Conservation (phyloP, 768 basidiomycete species). For the Lactifluus volemus region DNA sequence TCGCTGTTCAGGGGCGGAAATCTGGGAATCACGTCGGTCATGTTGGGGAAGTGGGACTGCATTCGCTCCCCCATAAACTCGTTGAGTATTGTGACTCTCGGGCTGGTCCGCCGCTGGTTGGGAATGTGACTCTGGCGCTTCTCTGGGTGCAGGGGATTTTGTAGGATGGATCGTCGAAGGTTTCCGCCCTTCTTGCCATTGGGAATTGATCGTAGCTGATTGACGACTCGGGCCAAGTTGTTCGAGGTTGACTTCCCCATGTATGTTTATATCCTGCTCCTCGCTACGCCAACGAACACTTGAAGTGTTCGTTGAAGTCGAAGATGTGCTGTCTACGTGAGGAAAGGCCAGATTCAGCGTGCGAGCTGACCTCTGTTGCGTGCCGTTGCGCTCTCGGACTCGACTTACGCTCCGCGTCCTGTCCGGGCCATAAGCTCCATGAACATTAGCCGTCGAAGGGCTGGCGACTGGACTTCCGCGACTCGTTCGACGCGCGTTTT, state of each 20-base stretch:
- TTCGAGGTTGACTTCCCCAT: constrained; percentile 15
- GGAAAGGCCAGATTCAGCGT: constrained; percentile 8
- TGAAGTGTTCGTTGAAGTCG: too few species aligned
- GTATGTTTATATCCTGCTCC: constrained; percentile 6
- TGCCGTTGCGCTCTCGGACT: constrained; percentile 22
- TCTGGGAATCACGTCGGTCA: background rate
- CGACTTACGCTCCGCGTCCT: constrained; percentile 4
- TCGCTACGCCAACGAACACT: constrained; percentile 18
- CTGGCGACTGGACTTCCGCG: background rate
- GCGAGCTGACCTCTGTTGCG: constrained; percentile 25
- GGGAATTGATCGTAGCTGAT: background rate
- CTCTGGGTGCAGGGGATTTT: background rate
- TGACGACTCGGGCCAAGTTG: constrained; percentile 2
- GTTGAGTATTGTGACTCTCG: background rate
- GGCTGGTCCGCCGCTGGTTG: background rate
- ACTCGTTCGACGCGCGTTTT: background rate
- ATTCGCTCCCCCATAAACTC: background rate
- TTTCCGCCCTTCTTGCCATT: background rate
- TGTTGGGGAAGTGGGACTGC: background rate
- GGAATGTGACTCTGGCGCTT: background rate
- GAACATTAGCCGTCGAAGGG: background rate
- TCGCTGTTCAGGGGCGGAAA: constrained; percentile 9
- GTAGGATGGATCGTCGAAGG: background rate
- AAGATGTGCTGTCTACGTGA: constrained; percentile 9
- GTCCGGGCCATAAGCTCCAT: background rate